phyloP scores from a whole-genome alignment of 176 grass and related monocot species.

The Neostapfia colusana region DNA sequence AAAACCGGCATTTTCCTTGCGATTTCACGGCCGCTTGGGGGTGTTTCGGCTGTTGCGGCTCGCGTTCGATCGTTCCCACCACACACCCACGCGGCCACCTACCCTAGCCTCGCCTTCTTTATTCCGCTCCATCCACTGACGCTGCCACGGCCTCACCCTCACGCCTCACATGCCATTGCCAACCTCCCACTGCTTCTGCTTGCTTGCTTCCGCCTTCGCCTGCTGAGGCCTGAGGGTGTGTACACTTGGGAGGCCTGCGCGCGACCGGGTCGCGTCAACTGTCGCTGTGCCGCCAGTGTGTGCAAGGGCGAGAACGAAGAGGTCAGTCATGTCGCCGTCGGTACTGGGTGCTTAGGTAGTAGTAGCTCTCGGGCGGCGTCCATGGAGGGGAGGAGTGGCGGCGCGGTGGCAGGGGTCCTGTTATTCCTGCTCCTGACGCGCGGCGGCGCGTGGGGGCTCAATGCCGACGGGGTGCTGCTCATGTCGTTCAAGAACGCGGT shows the following conservation, averaged over 20 bases:
- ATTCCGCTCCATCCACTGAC: constrained; percentile 16
- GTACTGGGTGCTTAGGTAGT: not conserved
- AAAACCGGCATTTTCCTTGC: not conserved
- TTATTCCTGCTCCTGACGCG: not conserved
- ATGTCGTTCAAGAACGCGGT: constrained; percentile 76
- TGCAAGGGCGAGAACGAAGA: not conserved
- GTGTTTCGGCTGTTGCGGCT: not conserved
- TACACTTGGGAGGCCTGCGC: not conserved
- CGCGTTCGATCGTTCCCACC: not conserved
- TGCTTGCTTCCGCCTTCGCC: constrained; percentile 9
- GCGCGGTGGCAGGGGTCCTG: not conserved
- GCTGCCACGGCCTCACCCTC: not conserved
- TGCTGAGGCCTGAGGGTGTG: not conserved
- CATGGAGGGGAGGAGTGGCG: constrained; percentile 5
- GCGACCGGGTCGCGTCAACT: not conserved
- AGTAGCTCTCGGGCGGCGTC: not conserved
- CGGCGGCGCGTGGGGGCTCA: constrained; percentile 33
- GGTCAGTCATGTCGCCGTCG: not conserved
- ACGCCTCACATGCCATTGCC: constrained; percentile 53
- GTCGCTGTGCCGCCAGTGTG: not conserved
- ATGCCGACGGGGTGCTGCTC: constrained; percentile 67
- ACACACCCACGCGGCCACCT: not conserved
- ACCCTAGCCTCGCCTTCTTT: constrained; percentile 33
- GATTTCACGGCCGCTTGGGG: not conserved
- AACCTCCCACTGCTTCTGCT: constrained; percentile 14